phyloP scores from a whole-genome alignment of 2,329 filamentous ascomycete genomes.

The Cladorrhinum sp. region DNA sequence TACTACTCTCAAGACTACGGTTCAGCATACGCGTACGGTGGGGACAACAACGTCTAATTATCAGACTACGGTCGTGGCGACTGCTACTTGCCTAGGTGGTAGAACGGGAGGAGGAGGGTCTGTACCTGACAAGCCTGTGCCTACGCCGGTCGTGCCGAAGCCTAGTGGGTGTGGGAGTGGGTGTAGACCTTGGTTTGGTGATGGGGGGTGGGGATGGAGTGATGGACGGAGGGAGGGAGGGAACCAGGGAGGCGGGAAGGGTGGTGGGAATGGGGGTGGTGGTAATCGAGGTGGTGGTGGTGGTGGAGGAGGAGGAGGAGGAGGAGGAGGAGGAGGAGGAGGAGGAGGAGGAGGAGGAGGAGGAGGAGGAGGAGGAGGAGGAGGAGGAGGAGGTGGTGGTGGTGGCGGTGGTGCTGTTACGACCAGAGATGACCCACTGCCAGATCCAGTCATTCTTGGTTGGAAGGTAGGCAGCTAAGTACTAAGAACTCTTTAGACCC shows the following conservation, averaged over 20 bases:
- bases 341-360: neutral
- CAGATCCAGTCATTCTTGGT: neutral
- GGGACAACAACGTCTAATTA: constrained; percentile 20
- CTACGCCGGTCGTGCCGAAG: constrained; percentile 7
- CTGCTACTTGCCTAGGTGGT: constrained; percentile 21
- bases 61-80: constrained; percentile 18
- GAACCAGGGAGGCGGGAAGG: neutral
- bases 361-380: neutral
- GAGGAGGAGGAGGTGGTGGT: constrained; percentile 3
- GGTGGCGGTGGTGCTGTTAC: constrained; percentile 3
- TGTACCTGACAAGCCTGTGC: constrained; percentile 11
- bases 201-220: constrained; percentile 20
- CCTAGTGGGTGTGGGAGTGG: constrained; percentile 20
- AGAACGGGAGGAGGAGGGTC: constrained; percentile 10
- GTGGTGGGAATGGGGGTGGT: neutral
- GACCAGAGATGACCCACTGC: neutral
- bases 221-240: constrained; percentile 1
- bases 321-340: neutral
- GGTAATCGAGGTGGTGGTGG: neutral
- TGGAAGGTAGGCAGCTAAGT: no score
- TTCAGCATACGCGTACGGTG: constrained; percentile 14
- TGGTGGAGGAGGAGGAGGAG: neutral
- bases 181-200: constrained; percentile 24
- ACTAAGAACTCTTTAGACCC: no score
- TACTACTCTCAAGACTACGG: constrained; percentile 17